phyloP scores from a whole-genome alignment of 345 rosid species.

The Balakata baccata region DNA sequence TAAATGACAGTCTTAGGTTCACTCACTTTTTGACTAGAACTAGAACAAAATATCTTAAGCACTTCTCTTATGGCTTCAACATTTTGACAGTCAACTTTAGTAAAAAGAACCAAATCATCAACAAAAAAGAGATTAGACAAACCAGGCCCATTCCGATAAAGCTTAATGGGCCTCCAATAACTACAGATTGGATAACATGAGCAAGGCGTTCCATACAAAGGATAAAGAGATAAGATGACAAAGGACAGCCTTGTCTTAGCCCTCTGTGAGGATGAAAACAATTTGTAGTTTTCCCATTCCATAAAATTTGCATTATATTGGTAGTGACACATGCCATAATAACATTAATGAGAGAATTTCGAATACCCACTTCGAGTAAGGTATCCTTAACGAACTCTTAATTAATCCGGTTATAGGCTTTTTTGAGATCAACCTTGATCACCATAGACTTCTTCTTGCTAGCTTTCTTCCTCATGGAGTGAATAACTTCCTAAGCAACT shows the following conservation, averaged over 20 bases:
- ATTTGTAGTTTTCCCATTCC: background rate
- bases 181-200: background rate
- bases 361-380: background rate
- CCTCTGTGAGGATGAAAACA: background rate
- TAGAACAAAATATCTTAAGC: background rate
- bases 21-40: background rate
- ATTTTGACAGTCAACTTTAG: background rate
- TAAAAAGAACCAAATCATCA: background rate
- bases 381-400: background rate
- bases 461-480: background rate
- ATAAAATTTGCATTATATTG: background rate
- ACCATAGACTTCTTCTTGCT: background rate
- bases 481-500: background rate
- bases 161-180: background rate
- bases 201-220: background rate
- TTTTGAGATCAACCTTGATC: background rate
- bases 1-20: background rate
- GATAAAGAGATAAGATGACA: background rate
- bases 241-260: background rate
- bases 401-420: background rate
- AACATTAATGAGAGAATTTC: background rate
- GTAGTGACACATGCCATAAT: background rate
- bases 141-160: background rate
- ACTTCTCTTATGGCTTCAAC: background rate
- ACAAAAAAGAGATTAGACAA: background rate